Conservation (phyloP, 371 early-diverging fungal species). For the Cokeromyces recurvatus region DNA sequence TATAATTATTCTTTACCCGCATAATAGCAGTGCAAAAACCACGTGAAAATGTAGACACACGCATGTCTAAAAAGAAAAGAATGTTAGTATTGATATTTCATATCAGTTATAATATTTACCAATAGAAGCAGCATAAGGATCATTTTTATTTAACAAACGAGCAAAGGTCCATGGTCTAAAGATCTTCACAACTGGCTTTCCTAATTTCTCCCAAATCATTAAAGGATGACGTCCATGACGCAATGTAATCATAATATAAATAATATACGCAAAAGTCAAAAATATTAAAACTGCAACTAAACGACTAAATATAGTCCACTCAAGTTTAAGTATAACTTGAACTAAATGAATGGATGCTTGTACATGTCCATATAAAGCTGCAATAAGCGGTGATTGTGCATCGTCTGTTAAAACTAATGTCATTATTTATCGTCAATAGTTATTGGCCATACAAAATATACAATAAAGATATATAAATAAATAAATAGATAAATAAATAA, state of each 20-base stretch:
- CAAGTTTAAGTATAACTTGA: constrained; percentile 33
- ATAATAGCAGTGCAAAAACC: constrained; percentile 49
- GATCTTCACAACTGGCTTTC: constrained; percentile 39
- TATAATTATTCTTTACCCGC: constrained; percentile 22
- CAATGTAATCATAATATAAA: constrained; percentile 36
- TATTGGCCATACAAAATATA: too few species aligned
- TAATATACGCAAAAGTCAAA: constrained; percentile 24
- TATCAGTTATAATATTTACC: constrained; percentile 19
- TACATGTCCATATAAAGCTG: constrained; percentile 33
- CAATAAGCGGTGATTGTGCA: constrained; percentile 9
- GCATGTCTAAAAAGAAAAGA: constrained; percentile 26
- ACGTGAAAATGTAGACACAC: constrained; percentile 42
- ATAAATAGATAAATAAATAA: too few species aligned
- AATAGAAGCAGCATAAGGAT: constrained; percentile 43
- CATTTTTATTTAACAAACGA: constrained; percentile 23
- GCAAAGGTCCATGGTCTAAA: constrained; percentile 44
- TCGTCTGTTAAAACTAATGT: too few species aligned
- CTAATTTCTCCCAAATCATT: constrained; percentile 42
- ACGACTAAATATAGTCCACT: constrained; percentile 47
- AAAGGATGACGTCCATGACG: constrained; percentile 40
- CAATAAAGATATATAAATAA: too few species aligned
- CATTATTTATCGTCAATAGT: too few species aligned
- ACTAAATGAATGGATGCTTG: constrained; percentile 33
- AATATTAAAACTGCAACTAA: constrained; percentile 29
- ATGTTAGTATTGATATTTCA: neutral